These are phyloP conservation scores for Stephanodiscus triporus DNA, from an alignment of 108 stramenopile genomes.

Conservation along the genomic window DNA sequence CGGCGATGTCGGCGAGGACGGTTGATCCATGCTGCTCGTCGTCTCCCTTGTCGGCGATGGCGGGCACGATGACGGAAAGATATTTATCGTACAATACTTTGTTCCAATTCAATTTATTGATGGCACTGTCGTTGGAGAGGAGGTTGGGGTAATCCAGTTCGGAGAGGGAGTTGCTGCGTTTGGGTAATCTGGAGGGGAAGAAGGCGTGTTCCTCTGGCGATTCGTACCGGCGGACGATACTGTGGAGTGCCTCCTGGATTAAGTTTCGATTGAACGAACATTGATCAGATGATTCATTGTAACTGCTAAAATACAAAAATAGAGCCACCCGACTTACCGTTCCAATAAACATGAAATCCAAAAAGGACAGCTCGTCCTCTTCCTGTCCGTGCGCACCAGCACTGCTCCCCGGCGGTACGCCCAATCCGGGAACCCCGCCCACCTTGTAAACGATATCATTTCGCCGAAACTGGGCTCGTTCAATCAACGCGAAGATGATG, in stretches of 20 bases:
- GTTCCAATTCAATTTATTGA: conserved; percentile 90
- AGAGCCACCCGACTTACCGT: conserved; percentile 59
- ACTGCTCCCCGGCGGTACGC: conserved; percentile 52
- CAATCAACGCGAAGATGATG: conserved; percentile 98
- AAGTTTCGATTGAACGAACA: not conserved
- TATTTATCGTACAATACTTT: conserved; percentile 83
- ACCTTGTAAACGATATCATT: conserved; percentile 87
- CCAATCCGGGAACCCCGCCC: conserved; percentile 70
- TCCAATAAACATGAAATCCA: conserved; percentile 95
- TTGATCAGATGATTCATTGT: not conserved
- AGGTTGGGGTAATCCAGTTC: conserved; percentile 83
- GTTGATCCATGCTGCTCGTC: conserved; percentile 98
- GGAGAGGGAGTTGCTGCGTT: conserved; percentile 68
- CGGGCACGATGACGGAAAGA: conserved; percentile 81
- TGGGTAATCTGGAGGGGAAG: conserved; percentile 85
- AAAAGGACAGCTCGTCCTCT: conserved; percentile 68
- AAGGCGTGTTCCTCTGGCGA: conserved; percentile 98
- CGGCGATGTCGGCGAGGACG: conserved; percentile 88
- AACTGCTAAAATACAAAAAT: not conserved
- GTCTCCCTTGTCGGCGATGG: conserved; percentile 82
- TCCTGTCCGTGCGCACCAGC: conserved; percentile 24
- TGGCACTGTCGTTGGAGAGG: conserved; percentile 65
- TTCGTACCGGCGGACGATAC: conserved; percentile 95
- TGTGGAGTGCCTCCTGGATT: conserved; percentile 88
- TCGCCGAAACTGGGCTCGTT: conserved; percentile 93